Evolutionary conservation across 73 alveolate species (phyloP).

Genomic region (Paramecium tetraurelia): DNA sequence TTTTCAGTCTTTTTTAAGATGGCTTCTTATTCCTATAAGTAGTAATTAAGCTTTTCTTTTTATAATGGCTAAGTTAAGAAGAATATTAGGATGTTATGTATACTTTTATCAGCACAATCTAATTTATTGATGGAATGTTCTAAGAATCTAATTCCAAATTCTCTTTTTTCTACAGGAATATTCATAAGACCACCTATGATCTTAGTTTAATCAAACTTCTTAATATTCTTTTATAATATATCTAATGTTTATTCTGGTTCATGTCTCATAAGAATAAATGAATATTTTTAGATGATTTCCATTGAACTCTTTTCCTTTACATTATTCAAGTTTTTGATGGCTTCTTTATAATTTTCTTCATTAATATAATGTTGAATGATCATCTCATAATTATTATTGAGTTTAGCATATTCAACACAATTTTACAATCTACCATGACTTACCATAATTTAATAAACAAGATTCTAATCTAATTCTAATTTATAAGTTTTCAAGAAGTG

Average conservation of each 20-base stretch:
- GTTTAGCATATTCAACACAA: slow-evolving; percentile 51
- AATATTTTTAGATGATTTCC: slow-evolving; percentile 80
- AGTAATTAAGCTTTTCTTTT: slow-evolving; percentile 75
- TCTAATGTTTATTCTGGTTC: slow-evolving; percentile 82
- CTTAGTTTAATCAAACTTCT: slow-evolving; percentile 79
- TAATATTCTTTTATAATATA: slow-evolving; percentile 64
- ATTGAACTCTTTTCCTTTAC: slow-evolving; percentile 41
- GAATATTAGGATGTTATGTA: slow-evolving; percentile 88
- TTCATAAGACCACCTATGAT: slow-evolving; percentile 92
- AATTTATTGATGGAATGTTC: slow-evolving; percentile 65
- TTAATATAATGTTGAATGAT: slow-evolving; percentile 34
- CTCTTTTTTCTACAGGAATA: slow-evolving; percentile 74
- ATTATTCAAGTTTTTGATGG: not conserved
- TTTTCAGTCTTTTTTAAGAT: slow-evolving; percentile 57
- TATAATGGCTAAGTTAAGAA: slow-evolving; percentile 77
- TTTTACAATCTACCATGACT: slow-evolving; percentile 37
- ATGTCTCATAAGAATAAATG: slow-evolving; percentile 85
- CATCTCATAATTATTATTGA: slow-evolving; percentile 13
- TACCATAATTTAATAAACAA: slow-evolving; percentile 15
- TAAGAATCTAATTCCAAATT: slow-evolving; percentile 69
- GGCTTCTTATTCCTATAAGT: slow-evolving; percentile 75
- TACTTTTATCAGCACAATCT: slow-evolving; percentile 78
- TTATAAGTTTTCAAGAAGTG: not conserved
- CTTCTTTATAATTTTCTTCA: slow-evolving; percentile 48
- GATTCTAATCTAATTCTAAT: not conserved